Evolutionary conservation across 148 eudicot genomes (phyloP), one percentile per base, ranked within the genome.

Genomic region (Heliamphora exappendiculata): DNA sequence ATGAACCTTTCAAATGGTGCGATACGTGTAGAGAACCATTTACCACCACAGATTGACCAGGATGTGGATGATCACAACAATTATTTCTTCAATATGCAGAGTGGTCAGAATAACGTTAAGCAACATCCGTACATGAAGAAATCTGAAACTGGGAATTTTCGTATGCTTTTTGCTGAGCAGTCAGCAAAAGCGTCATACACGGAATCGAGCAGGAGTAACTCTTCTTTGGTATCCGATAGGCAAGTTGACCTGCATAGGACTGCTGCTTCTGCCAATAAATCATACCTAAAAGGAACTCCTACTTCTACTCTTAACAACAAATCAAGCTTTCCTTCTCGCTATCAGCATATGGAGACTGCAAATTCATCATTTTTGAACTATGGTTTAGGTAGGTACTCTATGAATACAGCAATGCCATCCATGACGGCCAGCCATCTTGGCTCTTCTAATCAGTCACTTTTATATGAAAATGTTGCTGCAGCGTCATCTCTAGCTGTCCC

Each of bases 381-480:
- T 75, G 91, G 91, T 76, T 67, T 85, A 68, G 76, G 81, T 77
- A 97, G 98, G 39, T 89, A 87, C 79, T 85, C 94, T 8, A 72
- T 87, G 83, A 91, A 92, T 73, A 85, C 98, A 17, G 82, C 82
- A 33, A 75, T 80, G 76, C 89, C 87, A 26, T 84, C 93, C 68
- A 88, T 86, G 87, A 80, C 88, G 84, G 84, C 86, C 28, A 74
- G 86, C 60, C 91, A 89, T 75, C 79, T 86, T 31, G 91, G 92
- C 22, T 84, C 84, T 60, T 75, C 78, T 68, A 92, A 86, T 84
- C 78, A 91, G 77, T 93, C 97, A 60, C 93, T 92, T 28, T 75
- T 91, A 36, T 88, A 89, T 73, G 99, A 88, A 76, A 92, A 91
- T 80, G 93, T 87, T 39, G 91, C 93, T 75, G 86, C 89, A 28